Evolutionary conservation across 1,139 yeast genomes (phyloP), one percentile per base, ranked within the genome.

Genomic region (Groenewaldozyma sp.): DNA sequence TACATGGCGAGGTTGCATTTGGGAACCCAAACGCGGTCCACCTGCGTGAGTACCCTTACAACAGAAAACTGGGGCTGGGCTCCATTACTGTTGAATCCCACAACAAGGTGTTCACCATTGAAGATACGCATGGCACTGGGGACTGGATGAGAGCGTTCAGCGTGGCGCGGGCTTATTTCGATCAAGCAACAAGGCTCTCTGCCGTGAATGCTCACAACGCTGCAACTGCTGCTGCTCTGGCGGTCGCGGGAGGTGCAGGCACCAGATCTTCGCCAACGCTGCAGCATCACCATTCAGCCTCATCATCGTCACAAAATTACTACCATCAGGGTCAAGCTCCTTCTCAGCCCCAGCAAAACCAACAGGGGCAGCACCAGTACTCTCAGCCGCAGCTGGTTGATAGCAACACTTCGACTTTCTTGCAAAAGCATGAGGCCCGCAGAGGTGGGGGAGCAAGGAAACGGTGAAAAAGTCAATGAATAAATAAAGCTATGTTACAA

Each of bases 201-300:
- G 47, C 47, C 14, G 37, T 47, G 11, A 53, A 52, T 28, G 56
- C 62, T 1, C 53, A 54, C 18, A 57, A 59, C 18, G 65, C 65
- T 1, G 61, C 64, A 2, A 52, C 63, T 3, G 65, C 65, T 1
- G 65, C 65, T 1, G 63, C 63, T 3, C 31, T 50, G 20, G 54
- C 56, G 2, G 52, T 45, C 14, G 45, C 47, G 11, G 43, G 39
- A 4, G 19, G 17, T 24, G 38, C 38, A 4, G 28, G 28, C 11
- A 13, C 27, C 9, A 26, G 27, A 4, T 26, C 9, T 36, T 3
- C n/a, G 9, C 20, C 10, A 7, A 5, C 6, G 21, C 20, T 5
- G 7, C 13, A 9, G n/a, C 31, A 27, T 13, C 31, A 27, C 16
- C 33, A 29, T 18, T 11, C 26, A 7, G n/a, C n/a, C n/a, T n/a